Percentiles rank a stretch among this genome's conserved stretches.
These are phyloP conservation scores for Selenicereus undatus DNA, from an alignment of 148 eudicot genomes.

Conservation along the genomic window DNA sequence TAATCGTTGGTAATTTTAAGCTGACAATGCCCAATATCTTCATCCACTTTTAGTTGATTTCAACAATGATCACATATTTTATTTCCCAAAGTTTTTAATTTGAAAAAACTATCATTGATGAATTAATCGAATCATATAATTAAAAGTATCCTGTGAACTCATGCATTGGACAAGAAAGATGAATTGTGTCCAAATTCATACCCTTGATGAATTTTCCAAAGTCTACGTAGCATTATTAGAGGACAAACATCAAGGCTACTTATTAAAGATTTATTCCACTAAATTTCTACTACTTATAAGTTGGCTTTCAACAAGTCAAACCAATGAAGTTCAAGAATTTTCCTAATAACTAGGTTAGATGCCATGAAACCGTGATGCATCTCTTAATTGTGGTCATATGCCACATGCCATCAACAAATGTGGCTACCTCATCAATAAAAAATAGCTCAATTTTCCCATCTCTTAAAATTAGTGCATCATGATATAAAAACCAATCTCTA, in stretches of 20 bases:
- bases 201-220: neutral
- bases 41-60: too few relatives aligned
- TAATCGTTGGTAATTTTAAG: too few relatives aligned
- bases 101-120: neutral
- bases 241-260: neutral
- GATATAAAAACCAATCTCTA: too few relatives aligned
- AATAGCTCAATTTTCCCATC: neutral
- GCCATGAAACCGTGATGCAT: neutral
- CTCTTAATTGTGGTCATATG: neutral
- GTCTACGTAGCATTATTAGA: too few relatives aligned
- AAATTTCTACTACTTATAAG: neutral
- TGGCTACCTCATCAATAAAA: neutral
- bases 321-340: neutral
- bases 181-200: constrained; percentile 7
- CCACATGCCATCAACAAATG: constrained; percentile 1
- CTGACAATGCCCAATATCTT: too few relatives aligned
- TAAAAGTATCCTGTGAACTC: neutral
- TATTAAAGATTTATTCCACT: neutral
- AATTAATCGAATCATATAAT: neutral
- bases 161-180: constrained; percentile 3
- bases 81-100: neutral
- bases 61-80: too few relatives aligned
- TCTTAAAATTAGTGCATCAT: neutral
- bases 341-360: neutral
- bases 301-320: neutral